Conservation (phyloP, 2,329 filamentous ascomycete genomes). For the Ophioceras dolichostomum region DNA sequence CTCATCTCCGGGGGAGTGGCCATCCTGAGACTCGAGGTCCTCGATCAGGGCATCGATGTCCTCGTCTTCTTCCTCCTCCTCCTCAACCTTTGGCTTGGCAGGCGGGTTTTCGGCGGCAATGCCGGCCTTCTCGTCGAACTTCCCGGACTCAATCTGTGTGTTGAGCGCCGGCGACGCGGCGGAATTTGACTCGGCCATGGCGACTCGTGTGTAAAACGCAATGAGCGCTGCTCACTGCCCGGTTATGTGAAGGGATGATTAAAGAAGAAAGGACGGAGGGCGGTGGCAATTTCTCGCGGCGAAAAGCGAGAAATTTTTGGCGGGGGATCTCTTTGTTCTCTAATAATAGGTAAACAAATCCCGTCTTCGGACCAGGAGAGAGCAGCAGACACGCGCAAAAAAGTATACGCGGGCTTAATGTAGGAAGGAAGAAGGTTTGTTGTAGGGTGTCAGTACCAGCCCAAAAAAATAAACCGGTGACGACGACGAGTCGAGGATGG, state of each 20-base stretch:
- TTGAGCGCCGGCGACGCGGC: conserved; percentile 44
- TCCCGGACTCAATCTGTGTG: conserved; percentile 51
- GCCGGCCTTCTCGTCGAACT: conserved; percentile 49
- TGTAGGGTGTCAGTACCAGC: too few relatives aligned
- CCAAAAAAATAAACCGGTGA: too few relatives aligned
- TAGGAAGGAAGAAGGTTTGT: too few relatives aligned
- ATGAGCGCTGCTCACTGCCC: conserved; percentile 13
- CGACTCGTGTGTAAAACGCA: conserved; percentile 12
- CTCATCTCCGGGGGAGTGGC: conserved; percentile 49
- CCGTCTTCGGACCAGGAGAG: too few relatives aligned
- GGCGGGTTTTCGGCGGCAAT: conserved; percentile 11
- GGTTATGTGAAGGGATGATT: conserved; percentile 3
- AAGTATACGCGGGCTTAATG: too few relatives aligned
- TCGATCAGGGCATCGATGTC: conserved; percentile 81
- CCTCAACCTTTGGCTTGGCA: conserved; percentile 28
- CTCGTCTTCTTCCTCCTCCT: conserved; percentile 65
- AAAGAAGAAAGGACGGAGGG: conserved; percentile 1
- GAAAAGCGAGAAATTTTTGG: too few relatives aligned
- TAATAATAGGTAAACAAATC: too few relatives aligned
- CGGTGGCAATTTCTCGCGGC: too few relatives aligned
- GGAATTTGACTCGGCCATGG: conserved; percentile 43
- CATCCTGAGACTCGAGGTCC: conserved; percentile 74
- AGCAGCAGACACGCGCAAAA: too few relatives aligned
- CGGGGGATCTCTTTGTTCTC: too few relatives aligned
- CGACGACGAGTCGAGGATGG: too few relatives aligned